Evolutionary conservation across 805 yeast genomes (phyloP), one percentile per base, ranked within the genome.

Genomic region (Sugiyamaella boreocaroliniensis): DNA sequence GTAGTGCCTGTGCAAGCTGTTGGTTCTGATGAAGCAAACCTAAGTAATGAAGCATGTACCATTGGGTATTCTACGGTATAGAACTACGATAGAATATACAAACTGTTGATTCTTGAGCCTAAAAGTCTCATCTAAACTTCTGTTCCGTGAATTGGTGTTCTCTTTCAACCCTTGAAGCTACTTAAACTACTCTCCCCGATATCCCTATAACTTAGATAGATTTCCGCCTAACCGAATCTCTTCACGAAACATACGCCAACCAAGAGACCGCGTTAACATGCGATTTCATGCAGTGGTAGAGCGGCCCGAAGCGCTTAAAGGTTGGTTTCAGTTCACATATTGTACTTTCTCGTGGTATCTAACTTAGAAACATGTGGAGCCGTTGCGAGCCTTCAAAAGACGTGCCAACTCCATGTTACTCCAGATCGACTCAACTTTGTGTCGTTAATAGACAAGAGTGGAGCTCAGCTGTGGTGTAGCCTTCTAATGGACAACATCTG

Each of bases 401-500:
- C 72, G 53, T 80, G 85, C 44, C 76, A 81, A 1, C 68, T 85
- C 20, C 69, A 81, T 49, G 81, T 85, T 67, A 75, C 81, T 1
- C 78, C 76, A 2, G 64, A 70, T 1, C 72, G 72, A 52, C 66
- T 85, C 43, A 64, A 71, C 40, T 73, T 82, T 12, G 76, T 83
- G 4, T 79, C 82, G 58, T 73, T 72, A 77, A 8, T 58, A 74
- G 61, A 58, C 41, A 41, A 43, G 26, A 71, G 75, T 44, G 85
- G 82, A 53, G 87, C 89, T 1, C 87, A 82, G 56, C 78, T 81
- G 1, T 85, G 89, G 88, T 76, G 85, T 58, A 79, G 78, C 54
- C 61, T 84, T 12, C 70, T 75, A 15, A 72, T 61, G 2, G 67
- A 72, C 12, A 19, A 46, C 19, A 63, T 81, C 40, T 77, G 83